Evolutionary conservation across 2,329 filamentous ascomycete species (phyloP), one percentile per base, ranked within the genome.

Genomic region (Trichoderma aggressivum): DNA sequence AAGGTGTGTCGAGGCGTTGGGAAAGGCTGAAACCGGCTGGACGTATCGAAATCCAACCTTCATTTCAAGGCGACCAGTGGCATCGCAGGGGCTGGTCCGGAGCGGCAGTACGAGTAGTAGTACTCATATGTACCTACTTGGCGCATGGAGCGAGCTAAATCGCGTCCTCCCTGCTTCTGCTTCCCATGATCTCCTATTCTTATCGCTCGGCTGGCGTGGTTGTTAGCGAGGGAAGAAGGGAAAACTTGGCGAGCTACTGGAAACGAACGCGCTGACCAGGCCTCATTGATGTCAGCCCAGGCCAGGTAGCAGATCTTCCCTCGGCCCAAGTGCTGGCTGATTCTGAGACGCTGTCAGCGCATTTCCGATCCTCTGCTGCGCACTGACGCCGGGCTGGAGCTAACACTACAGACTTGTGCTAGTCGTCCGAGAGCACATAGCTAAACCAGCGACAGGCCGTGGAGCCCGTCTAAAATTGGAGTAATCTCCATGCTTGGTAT

Each of bases 401-500:
- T 47, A n/a, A 7, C 34, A 39, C 32, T 39, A 34, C 28, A 32
- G 18, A 32, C 39, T 34, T 26, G 63, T 65, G 63, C 50, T 66
- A 66, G 21, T 32, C n/a, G 32, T 26, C 50, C 32, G 50, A 28
- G 63, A n/a, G 16, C 36, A 16, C 36, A 16, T 30, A n/a, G 39
- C 32, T 39, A 59, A 28, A 70, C n/a, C 60, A 53, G 67, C 26
- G 65, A 43, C 55, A 70, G 26, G 36, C 34, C 50, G n/a, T 63
- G 61, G 63, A 71, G 30, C 69, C 61, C 39, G 36, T 71, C 69
- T 65, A 71, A 71, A 71, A 71, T 71, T 71, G 69, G 69, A 71
- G 55, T 60, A 68, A 68, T 68, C 56, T 68, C 65, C 56, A 47
- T 32, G 55, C 24, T 60, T n/a, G 28, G 28, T 32, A 34, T 36